These are phyloP conservation scores for Geotrichum ghanense DNA, from an alignment of 805 yeast genomes.

Conservation along the genomic window DNA sequence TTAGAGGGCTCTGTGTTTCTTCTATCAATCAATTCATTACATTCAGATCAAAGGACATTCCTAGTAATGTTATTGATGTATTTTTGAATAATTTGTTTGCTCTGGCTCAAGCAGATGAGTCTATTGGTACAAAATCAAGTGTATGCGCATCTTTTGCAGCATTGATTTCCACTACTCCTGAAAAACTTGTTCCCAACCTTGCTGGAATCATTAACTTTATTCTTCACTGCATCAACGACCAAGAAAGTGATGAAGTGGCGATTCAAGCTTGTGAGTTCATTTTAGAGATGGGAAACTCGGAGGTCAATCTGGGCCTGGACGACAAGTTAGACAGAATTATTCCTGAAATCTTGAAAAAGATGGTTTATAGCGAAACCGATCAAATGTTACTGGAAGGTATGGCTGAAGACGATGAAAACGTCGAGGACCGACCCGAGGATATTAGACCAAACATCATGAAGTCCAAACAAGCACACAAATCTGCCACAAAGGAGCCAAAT, in stretches of 20 bases:
- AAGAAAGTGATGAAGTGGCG: slow-evolving; percentile 45
- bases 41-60: slow-evolving; percentile 51
- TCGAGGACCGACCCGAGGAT: slow-evolving; percentile 80
- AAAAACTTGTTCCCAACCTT: slow-evolving; percentile 66
- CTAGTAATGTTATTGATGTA: slow-evolving; percentile 54
- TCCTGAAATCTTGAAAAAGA: slow-evolving; percentile 67
- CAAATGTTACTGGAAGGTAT: slow-evolving; percentile 48
- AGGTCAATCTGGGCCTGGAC: slow-evolving; percentile 40
- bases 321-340: slow-evolving; percentile 54
- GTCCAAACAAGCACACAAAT: slow-evolving; percentile 35
- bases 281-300: slow-evolving; percentile 55
- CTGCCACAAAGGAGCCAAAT: background rate
- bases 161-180: slow-evolving; percentile 68
- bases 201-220: slow-evolving; percentile 84
- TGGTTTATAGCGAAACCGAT: slow-evolving; percentile 88
- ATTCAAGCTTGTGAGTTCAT: slow-evolving; percentile 90
- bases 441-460: slow-evolving; percentile 73
- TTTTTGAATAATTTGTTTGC: slow-evolving; percentile 46
- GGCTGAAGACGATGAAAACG: slow-evolving; percentile 67
- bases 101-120: slow-evolving; percentile 48
- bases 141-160: slow-evolving; percentile 68
- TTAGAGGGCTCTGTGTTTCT: slow-evolving; percentile 27
- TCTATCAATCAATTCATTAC: slow-evolving; percentile 72
- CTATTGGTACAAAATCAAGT: slow-evolving; percentile 52
- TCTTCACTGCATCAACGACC: slow-evolving; percentile 50